These are phyloP conservation scores for Psilocybe cubensis DNA, from an alignment of 768 basidiomycete species.

Conservation along the genomic window DNA sequence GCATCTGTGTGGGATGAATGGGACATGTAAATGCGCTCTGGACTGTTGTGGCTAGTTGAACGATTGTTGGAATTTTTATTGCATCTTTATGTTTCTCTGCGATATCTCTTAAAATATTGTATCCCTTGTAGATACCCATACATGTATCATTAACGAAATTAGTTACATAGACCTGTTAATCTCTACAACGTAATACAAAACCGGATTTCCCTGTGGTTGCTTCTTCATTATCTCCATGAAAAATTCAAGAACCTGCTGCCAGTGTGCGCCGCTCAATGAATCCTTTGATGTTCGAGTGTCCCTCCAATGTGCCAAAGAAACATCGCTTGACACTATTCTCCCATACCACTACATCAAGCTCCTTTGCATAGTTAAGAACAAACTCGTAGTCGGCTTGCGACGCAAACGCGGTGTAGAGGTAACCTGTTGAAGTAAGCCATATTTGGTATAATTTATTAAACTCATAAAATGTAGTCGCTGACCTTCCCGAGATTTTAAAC, in stretches of 20 bases:
- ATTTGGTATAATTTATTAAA: conserved; percentile 25
- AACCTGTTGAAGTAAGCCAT: conserved; percentile 55
- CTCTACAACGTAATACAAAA: no score
- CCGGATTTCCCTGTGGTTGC: no score
- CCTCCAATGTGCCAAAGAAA: background rate
- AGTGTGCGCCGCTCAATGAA: conserved; percentile 47
- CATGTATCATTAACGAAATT: background rate
- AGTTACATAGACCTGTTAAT: background rate
- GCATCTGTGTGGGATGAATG: conserved; percentile 70
- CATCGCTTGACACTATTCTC: conserved; percentile 73
- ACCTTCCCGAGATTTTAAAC: conserved; percentile 90
- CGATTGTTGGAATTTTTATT: background rate
- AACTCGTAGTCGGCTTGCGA: conserved; percentile 88
- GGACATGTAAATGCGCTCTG: conserved; percentile 74
- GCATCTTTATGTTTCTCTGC: background rate
- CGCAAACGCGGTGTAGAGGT: conserved; percentile 86
- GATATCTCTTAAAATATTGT: background rate
- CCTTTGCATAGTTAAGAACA: conserved; percentile 82
- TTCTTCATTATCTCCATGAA: no score
- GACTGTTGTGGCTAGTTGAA: background rate
- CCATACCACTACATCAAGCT: conserved; percentile 80
- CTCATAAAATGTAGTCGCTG: conserved; percentile 20
- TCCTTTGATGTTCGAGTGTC: background rate
- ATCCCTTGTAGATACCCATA: background rate
- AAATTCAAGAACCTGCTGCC: conserved; percentile 20